Base-by-base conservation (phyloP, 495 filamentous ascomycete genomes). In the Penicillium manginii region DNA sequence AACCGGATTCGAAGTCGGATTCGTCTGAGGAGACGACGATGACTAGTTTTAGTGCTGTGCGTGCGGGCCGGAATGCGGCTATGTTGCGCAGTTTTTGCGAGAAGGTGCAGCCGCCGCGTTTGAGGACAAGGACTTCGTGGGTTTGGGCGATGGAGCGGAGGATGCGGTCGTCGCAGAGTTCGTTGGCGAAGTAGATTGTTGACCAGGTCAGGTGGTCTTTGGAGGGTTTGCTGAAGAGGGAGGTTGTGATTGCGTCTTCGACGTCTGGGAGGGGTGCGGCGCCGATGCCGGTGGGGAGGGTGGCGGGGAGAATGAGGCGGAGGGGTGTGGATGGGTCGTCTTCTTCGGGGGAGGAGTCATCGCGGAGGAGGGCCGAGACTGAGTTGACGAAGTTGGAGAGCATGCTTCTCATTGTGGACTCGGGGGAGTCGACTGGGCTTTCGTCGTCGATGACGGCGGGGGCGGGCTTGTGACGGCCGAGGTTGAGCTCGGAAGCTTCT, bases 101-200 rank as follows among this genome's bases (percentile, higher is more conserved):
- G 73, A 98, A 98, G 39, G 79, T 88, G 74, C 94, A 98, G 3
- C 84, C 87, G 18, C 94, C 94, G 19, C 94, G 88, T 32, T 84
- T 87, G 57, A 98, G 81, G 23, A 97, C 83, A 56, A 98, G 83
- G 15, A 97, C 78, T 60, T 96, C 86, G 71, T 96, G 81, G n/a
- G 75, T 77, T 14, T 83, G 84, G 0, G 84, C 80, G 3, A 87
- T 78, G 1, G 81, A 72, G 14, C 83, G 78, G 1, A 86, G 84
- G 0, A 96, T 78, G 17, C 79, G 81, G 15, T 77, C 72, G 40
- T 83, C 64, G 73, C 93, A 97, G 53, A 86, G 81, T 15, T 87
- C 80, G 55, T 79, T 87, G 19, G 89, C 85, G 57, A 91, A 81
- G 75, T 89, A 92, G 58, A 96, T 78, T 9, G 69, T 83, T 4